Conservation (phyloP, 129 eudicot genomes). For the Oenanthe sinensis region DNA sequence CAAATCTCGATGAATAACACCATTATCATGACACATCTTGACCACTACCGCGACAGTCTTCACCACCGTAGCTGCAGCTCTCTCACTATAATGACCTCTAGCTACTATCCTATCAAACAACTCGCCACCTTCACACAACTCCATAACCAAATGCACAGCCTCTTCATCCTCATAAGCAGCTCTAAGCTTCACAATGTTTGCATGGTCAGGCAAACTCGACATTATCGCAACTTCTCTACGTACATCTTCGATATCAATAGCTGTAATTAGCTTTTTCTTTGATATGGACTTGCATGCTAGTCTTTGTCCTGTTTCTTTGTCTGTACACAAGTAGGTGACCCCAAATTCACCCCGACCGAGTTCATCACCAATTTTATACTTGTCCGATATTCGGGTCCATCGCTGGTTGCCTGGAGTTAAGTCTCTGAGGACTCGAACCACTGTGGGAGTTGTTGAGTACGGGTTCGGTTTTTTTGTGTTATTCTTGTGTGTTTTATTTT, state of each 20-base stretch:
- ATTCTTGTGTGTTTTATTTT: conserved; percentile 21
- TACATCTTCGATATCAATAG: conserved; percentile 87
- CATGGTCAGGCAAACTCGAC: conserved; percentile 83
- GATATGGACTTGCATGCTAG: conserved; percentile 88
- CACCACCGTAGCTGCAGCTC: conserved; percentile 94
- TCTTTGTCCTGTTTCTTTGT: conserved; percentile 53
- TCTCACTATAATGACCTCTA: conserved; percentile 79
- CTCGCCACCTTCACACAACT: conserved; percentile 93
- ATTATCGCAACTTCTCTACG: conserved; percentile 88
- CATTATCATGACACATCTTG: conserved; percentile 80
- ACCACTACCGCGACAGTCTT: conserved; percentile 90
- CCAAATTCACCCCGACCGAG: conserved; percentile 96
- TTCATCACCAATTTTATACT: conserved; percentile 77
- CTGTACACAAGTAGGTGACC: conserved; percentile 84
- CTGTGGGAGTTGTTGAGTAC: conserved; percentile 52
- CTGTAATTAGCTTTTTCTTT: conserved; percentile 68
- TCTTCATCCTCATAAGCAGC: conserved; percentile 87
- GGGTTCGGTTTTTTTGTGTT: conserved; percentile 47
- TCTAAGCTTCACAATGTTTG: conserved; percentile 62
- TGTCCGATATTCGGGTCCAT: conserved; percentile 61
- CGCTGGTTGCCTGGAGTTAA: conserved; percentile 33
- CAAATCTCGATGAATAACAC: conserved; percentile 89
- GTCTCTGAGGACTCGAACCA: conserved; percentile 66
- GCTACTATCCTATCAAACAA: conserved; percentile 86
- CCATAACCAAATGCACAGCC: conserved; percentile 93